Conservation (phyloP, 192 early-diverging fungal species). For the Pecoramyces ruminantium region DNA sequence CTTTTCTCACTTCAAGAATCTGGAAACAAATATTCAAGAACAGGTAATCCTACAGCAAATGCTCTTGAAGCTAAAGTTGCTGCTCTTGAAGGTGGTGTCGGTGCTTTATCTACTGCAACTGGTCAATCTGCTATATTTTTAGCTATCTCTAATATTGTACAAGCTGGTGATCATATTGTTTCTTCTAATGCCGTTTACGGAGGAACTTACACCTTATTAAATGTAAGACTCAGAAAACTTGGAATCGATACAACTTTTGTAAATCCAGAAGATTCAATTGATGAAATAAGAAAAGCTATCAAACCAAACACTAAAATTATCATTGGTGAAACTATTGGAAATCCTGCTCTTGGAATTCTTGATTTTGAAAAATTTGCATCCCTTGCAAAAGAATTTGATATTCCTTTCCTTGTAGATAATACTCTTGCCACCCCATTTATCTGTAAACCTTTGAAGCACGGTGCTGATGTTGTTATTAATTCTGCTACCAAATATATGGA, state of each 20-base stretch:
- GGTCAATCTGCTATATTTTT: neutral
- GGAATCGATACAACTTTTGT: neutral
- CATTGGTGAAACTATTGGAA: neutral
- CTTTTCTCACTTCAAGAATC: constrained; percentile 1
- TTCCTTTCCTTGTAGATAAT: constrained; percentile 1
- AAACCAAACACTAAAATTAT: neutral
- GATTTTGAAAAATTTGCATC: neutral
- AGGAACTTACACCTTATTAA: constrained; percentile 1
- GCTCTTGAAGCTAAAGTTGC: neutral
- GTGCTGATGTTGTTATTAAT: neutral
- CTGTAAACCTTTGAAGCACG: constrained; percentile 1
- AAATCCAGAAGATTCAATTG: neutral
- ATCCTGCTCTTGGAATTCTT: neutral
- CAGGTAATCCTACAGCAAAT: neutral
- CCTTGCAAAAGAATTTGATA: neutral
- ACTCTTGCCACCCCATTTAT: constrained; percentile 2
- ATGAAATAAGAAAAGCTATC: neutral
- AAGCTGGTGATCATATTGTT: neutral
- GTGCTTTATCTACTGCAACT: neutral
- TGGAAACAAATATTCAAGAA: neutral
- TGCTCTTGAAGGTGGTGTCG: neutral
- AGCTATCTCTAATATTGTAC: neutral
- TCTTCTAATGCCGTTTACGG: neutral
- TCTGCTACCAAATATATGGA: neutral
- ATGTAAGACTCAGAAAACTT: neutral